These are phyloP conservation scores for Umbelopsis sp. DNA, from an alignment of 371 early-diverging fungal genomes.

Conservation along the genomic window DNA sequence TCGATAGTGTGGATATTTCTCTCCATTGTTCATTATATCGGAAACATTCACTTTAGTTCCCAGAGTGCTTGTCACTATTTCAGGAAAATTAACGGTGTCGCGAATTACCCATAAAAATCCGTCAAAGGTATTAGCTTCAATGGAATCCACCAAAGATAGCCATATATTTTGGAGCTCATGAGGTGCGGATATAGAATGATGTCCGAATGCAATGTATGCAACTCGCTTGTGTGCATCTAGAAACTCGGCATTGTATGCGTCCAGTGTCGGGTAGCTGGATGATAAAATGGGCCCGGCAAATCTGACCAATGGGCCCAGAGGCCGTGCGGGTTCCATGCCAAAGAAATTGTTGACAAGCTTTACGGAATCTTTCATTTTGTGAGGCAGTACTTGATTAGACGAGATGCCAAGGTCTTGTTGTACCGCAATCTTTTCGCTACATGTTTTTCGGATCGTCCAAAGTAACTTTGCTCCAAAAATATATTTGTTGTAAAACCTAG, in stretches of 20 bases:
- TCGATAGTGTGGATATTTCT: slow-evolving; percentile 21
- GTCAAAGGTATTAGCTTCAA: slow-evolving; percentile 31
- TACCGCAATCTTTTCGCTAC: not conserved
- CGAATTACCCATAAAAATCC: slow-evolving; percentile 41
- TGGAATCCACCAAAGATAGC: slow-evolving; percentile 25
- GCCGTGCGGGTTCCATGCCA: slow-evolving; percentile 35
- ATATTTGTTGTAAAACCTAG: not conserved
- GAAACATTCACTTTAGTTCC: slow-evolving; percentile 10
- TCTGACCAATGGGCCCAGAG: slow-evolving; percentile 38
- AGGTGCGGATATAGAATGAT: slow-evolving; percentile 23
- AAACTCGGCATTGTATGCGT: slow-evolving; percentile 12
- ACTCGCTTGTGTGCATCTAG: slow-evolving; percentile 29
- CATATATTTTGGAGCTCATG: slow-evolving; percentile 21
- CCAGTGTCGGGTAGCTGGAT: slow-evolving; percentile 21
- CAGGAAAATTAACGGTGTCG: slow-evolving; percentile 19
- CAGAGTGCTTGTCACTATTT: slow-evolving; percentile 22
- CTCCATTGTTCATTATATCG: slow-evolving; percentile 21
- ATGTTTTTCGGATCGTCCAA: not conserved
- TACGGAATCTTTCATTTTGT: slow-evolving; percentile 18
- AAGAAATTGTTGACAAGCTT: slow-evolving; percentile 37
- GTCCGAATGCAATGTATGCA: slow-evolving; percentile 44
- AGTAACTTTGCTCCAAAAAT: not conserved
- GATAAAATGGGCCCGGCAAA: slow-evolving; percentile 43
- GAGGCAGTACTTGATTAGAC: not conserved
- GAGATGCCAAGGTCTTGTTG: not conserved